These are phyloP conservation scores for Pleomassaria siparia DNA, from an alignment of 2,329 filamentous ascomycete genomes.

Conservation along the genomic window DNA sequence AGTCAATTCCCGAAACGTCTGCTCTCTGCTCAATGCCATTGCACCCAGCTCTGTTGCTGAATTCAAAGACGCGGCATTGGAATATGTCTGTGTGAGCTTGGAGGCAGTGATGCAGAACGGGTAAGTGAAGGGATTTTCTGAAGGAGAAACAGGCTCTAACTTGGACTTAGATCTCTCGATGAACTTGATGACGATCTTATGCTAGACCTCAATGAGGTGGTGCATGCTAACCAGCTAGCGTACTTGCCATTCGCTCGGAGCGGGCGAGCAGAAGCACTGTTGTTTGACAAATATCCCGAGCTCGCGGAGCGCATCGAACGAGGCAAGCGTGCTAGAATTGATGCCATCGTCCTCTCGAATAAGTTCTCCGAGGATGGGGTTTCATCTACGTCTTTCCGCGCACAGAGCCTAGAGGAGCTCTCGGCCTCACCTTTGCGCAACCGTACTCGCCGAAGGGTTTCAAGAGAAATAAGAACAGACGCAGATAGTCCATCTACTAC, in stretches of 20 bases:
- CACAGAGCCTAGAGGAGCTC: slow-evolving; percentile 67
- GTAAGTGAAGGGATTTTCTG: slow-evolving; percentile 33
- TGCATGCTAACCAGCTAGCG: slow-evolving; percentile 79
- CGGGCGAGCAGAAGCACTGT: slow-evolving; percentile 66
- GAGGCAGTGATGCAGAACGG: slow-evolving; percentile 92
- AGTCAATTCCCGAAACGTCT: slow-evolving; percentile 69
- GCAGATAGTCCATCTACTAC: slow-evolving; percentile 63
- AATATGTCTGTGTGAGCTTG: slow-evolving; percentile 89
- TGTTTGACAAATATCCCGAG: slow-evolving; percentile 66
- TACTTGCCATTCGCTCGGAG: slow-evolving; percentile 77
- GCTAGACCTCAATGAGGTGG: slow-evolving; percentile 74
- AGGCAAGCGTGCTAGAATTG: slow-evolving; percentile 68
- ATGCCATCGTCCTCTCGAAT: slow-evolving; percentile 71
- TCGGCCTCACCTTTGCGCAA: slow-evolving; percentile 50
- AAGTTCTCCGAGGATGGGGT: slow-evolving; percentile 66
- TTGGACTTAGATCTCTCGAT: slow-evolving; percentile 64
- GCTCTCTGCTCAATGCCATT: slow-evolving; percentile 80
- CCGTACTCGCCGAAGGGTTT: slow-evolving; percentile 45
- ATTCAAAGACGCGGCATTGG: slow-evolving; percentile 85
- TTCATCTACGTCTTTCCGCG: slow-evolving; percentile 61
- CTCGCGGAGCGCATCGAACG: slow-evolving; percentile 67
- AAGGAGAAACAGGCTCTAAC: slow-evolving; percentile 12
- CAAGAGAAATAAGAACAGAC: slow-evolving; percentile 50
- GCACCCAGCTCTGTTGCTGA: slow-evolving; percentile 78
- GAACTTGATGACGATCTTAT: slow-evolving; percentile 84